Conservation (phyloP, 2,329 filamentous ascomycete species). For the Tolypocladium capitatum region DNA sequence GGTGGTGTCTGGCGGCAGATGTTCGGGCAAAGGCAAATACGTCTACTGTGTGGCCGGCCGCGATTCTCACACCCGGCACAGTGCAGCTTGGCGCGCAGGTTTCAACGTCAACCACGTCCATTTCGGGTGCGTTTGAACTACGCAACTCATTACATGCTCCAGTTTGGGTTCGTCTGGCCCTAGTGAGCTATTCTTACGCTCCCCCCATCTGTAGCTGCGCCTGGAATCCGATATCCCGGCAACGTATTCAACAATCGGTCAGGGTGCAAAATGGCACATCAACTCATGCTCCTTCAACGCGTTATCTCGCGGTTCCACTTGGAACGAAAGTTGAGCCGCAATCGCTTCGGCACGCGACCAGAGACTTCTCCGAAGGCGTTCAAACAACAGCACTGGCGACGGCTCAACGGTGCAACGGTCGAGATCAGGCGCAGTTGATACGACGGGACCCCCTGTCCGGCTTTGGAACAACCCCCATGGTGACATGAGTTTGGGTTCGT, state of each 20-base stretch:
- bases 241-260: too few relatives aligned
- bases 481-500: neutral
- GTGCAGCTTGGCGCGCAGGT: neutral
- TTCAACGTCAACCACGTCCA: neutral
- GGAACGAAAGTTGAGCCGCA: too few relatives aligned
- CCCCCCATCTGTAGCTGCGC: too few relatives aligned
- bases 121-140: neutral
- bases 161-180: neutral
- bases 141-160: too few relatives aligned
- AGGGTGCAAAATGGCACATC: too few relatives aligned
- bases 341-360: too few relatives aligned
- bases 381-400: neutral
- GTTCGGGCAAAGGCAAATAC: slow-evolving; percentile 15
- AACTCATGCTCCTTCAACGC: too few relatives aligned
- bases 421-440: neutral
- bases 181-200: too few relatives aligned
- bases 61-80: neutral
- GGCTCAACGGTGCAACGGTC: too few relatives aligned
- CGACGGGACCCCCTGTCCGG: neutral
- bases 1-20: slow-evolving; percentile 12
- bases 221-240: neutral
- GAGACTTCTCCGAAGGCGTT: neutral
- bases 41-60: neutral
- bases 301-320: too few relatives aligned
- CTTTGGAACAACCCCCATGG: too few relatives aligned